Percentiles rank a stretch among this genome's conserved stretches.
Evolutionary conservation across 495 filamentous ascomycete species (phyloP).

Genomic region (Poronia punctata): DNA sequence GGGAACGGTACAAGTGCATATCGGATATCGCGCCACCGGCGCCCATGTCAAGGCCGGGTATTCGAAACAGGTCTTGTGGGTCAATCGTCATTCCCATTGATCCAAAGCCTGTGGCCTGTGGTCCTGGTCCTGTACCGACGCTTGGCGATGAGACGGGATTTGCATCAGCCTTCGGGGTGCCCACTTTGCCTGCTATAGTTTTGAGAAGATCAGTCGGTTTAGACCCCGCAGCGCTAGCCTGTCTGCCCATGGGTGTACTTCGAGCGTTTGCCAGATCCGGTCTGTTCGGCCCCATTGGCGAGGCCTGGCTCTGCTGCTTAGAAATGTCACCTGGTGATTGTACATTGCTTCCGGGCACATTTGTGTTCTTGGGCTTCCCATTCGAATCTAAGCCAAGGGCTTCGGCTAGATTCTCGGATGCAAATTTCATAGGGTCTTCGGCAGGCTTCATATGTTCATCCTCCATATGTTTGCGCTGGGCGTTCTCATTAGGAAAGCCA

Average conservation of each 20-base stretch:
- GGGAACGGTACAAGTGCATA: constrained; percentile 37
- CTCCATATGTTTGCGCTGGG: constrained; percentile 41
- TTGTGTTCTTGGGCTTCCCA: constrained; percentile 26
- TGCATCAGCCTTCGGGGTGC: constrained; percentile 17
- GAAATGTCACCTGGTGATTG: constrained; percentile 25
- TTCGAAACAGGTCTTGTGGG: constrained; percentile 36
- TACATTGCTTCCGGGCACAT: constrained; percentile 6
- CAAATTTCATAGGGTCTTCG: constrained; percentile 46
- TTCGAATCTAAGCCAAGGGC: constrained; percentile 41
- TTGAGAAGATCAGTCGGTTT: constrained; percentile 20
- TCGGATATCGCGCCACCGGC: constrained; percentile 38
- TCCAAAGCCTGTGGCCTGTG: constrained; percentile 17
- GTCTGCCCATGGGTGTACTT: constrained; percentile 38
- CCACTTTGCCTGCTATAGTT: constrained; percentile 20
- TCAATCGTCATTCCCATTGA: constrained; percentile 38
- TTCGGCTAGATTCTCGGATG: constrained; percentile 37
- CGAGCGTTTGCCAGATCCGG: constrained; percentile 40
- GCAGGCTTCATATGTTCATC: constrained; percentile 49
- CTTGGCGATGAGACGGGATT: constrained; percentile 10
- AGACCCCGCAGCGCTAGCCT: constrained; percentile 30
- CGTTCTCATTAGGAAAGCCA: constrained; percentile 50
- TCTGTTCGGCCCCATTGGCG: constrained; percentile 33
- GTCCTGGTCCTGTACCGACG: constrained; percentile 9
- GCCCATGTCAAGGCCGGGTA: constrained; percentile 28
- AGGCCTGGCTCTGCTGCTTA: too few relatives aligned